Base-by-base conservation (phyloP, 441 rosid genomes). In the Codiaeum variegatum region DNA sequence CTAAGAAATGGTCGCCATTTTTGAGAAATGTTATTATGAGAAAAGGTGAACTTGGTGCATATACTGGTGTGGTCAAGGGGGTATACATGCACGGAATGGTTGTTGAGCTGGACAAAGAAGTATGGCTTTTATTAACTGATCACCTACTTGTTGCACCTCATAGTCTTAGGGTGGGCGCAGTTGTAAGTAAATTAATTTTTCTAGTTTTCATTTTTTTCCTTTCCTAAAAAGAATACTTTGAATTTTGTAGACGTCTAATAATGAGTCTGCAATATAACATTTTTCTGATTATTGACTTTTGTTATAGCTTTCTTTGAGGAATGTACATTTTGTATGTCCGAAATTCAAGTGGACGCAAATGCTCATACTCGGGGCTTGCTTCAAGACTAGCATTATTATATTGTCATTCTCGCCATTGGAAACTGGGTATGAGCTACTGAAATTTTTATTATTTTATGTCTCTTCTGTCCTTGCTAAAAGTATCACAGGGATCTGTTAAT, bases 301-400 rank as follows among this genome's bases (percentile, higher is more conserved):
- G 54, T 31, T 69, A 8, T 82, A 90, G 96, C 78, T 95, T 38
- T 79, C 84, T 55, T 81, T 88, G 73, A 84, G 81, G 79, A 93
- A 95, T 80, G 97, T 86, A 34, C 99, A 95, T 82, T 81, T 91
- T 79, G 91, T 95, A 74, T 82, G 83, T 81, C 86, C 93, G 67
- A 88, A 87, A 75, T 88, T 88, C 87, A 58, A 83, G 61, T 88
- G 97, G 96, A 81, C 88, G 19, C 79, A 88, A 74, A 52, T 83
- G 73, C 90, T 88, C 60, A 81, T 93, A 81, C 91, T 95, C 55
- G 98, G 99, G 65, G 88, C 90, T 64, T 93, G 99, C 85, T 87
- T 71, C 81, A 87, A 77, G 84, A 90, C 92, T 76, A 91, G 92
- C 83, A 81, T 95, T 63, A 78, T 75, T 40, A 81, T 95, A 68